A percentile compares a stretch with the other conserved stretches of the same genome.
phyloP scores from a whole-genome alignment of 441 rosid genomes.

The Macaranga tanarius region DNA sequence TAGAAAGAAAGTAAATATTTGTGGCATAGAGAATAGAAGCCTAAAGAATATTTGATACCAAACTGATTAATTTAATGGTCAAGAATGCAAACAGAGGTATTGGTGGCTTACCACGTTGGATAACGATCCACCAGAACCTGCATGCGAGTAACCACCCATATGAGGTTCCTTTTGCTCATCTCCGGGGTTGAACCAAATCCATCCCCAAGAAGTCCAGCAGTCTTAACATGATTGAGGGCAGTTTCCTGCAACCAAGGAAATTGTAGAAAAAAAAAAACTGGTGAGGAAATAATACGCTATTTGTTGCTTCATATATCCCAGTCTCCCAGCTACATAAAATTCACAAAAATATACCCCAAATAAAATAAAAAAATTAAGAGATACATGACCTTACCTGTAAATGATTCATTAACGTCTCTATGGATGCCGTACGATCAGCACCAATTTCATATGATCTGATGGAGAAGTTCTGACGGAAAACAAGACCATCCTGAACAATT shows the following conservation, averaged over 20 bases:
- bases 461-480: slow-evolving; percentile 81
- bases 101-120: slow-evolving; percentile 76
- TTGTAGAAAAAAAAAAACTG: slow-evolving; percentile 5
- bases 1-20: background rate
- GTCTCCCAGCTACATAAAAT: background rate
- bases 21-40: background rate
- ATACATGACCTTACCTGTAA: slow-evolving; percentile 56
- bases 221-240: slow-evolving; percentile 84
- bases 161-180: slow-evolving; percentile 87
- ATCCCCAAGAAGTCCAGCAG: slow-evolving; percentile 84
- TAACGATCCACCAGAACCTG: slow-evolving; percentile 89
- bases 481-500: slow-evolving; percentile 86
- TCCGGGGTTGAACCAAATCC: slow-evolving; percentile 98
- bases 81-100: background rate
- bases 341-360: background rate
- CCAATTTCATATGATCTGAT: slow-evolving; percentile 99
- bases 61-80: background rate
- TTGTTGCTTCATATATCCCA: background rate
- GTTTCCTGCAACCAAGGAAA: slow-evolving; percentile 64
- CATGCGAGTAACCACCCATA: slow-evolving; percentile 97
- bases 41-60: background rate
- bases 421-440: slow-evolving; percentile 95
- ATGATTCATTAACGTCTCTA: slow-evolving; percentile 98
- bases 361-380: background rate
- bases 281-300: background rate